These are phyloP conservation scores for Didymella lethalis DNA, from an alignment of 2,329 filamentous ascomycete genomes.

Conservation along the genomic window DNA sequence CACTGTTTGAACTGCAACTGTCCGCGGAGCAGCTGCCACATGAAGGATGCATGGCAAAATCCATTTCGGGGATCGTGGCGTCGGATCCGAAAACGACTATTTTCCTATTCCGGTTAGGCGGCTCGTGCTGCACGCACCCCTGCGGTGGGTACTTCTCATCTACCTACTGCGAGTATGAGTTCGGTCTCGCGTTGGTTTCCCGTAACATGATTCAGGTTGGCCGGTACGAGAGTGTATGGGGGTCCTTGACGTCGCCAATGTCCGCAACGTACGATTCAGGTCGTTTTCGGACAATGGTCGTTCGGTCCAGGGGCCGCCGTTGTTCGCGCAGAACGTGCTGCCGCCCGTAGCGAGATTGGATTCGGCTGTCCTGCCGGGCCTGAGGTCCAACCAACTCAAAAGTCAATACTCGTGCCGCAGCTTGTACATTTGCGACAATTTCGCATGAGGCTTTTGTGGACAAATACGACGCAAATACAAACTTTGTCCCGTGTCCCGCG, in stretches of 20 bases:
- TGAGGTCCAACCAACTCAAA: conserved; percentile 6
- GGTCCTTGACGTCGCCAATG: conserved; percentile 13
- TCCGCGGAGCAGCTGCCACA: conserved; percentile 8
- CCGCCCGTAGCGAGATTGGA: conserved; percentile 21
- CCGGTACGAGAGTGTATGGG: conserved; percentile 1
- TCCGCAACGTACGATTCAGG: conserved; percentile 11
- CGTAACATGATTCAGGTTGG: conserved; percentile 9
- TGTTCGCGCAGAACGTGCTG: conserved; percentile 21
- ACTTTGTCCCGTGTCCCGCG: conserved; percentile 1
- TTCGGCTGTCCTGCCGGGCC: conserved; percentile 10
- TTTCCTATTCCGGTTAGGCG: conserved; percentile 1
- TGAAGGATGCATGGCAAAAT: background rate
- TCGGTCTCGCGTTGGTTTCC: conserved; percentile 3
- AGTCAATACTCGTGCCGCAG: conserved; percentile 17
- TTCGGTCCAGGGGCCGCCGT: conserved; percentile 6
- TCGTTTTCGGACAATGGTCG: conserved; percentile 3
- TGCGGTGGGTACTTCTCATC: conserved; percentile 9
- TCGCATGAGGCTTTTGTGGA: background rate
- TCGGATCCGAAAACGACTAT: conserved; percentile 4
- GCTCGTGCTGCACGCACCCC: background rate
- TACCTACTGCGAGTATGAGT: background rate
- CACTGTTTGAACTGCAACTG: conserved; percentile 10
- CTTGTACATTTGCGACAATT: conserved; percentile 11
- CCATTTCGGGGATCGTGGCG: conserved; percentile 2
- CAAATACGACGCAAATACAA: background rate